Evolutionary conservation across 495 filamentous ascomycete genomes (phyloP).

Genomic region (Daldinia childiae): DNA sequence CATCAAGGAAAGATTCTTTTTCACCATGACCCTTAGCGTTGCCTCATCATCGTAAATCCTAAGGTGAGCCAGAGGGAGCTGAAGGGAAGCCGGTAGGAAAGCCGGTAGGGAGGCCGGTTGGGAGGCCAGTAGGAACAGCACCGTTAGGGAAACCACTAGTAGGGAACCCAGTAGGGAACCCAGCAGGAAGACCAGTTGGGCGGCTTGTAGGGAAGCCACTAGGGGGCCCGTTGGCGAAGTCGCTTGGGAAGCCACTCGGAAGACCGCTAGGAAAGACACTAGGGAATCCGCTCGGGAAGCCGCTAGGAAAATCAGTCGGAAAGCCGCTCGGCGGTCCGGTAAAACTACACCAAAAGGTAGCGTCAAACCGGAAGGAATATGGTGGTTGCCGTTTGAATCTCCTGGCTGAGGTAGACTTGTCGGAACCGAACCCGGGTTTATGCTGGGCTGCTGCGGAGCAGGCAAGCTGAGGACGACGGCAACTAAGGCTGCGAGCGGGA

Average conservation of each 20-base stretch:
- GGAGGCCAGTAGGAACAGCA: neutral
- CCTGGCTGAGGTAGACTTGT: neutral
- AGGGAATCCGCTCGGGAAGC: neutral
- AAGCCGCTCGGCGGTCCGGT: neutral
- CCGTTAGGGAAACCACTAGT: neutral
- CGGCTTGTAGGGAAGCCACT: neutral
- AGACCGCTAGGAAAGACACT: neutral
- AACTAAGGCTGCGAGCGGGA: slow-evolving; percentile 36
- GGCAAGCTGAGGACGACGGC: slow-evolving; percentile 35
- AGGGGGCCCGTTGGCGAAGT: neutral
- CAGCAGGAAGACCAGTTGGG: neutral
- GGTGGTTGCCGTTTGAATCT: neutral
- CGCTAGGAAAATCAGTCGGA: neutral
- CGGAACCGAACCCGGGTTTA: neutral
- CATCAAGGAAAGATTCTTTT: neutral
- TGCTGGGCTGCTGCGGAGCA: slow-evolving; percentile 2
- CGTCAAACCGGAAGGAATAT: neutral
- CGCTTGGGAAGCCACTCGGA: neutral
- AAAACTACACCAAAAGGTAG: neutral
- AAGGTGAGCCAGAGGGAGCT: too few species aligned
- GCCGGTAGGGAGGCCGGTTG: neutral
- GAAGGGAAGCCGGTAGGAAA: too few species aligned
- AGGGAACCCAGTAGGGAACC: neutral
- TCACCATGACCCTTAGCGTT: neutral
- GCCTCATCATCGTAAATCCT: too few species aligned